phyloP scores from a whole-genome alignment of 768 basidiomycete species.

The Fistulinella prunicolor region DNA sequence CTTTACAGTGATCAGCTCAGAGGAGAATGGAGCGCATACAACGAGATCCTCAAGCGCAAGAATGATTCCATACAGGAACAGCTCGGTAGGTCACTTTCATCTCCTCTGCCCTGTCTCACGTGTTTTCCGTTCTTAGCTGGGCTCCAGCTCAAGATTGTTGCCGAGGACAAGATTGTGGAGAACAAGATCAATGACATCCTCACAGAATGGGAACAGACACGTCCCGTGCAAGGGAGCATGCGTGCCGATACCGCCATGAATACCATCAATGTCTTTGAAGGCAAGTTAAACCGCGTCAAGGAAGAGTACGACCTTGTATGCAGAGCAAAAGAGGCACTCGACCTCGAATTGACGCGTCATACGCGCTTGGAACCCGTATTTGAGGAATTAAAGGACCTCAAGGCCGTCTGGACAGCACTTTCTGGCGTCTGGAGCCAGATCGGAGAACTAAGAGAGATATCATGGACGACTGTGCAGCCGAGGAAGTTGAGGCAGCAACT shows the following conservation, averaged over 20 bases:
- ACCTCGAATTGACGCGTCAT: constrained; percentile 86
- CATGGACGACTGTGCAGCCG: constrained; percentile 92
- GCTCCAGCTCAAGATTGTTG: constrained; percentile 98
- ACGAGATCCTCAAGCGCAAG: constrained; percentile 96
- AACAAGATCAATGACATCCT: constrained; percentile 92
- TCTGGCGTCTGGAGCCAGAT: constrained; percentile 97
- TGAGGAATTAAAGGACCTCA: constrained; percentile 93
- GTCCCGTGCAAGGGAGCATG: constrained; percentile 95
- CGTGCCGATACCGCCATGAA: constrained; percentile 96
- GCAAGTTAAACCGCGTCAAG: constrained; percentile 80
- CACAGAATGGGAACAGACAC: constrained; percentile 91
- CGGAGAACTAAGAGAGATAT: constrained; percentile 78
- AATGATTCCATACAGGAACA: constrained; percentile 99
- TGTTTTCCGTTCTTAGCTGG: constrained; percentile 55
- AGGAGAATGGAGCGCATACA: constrained; percentile 98
- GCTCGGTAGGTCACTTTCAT: constrained; percentile 58
- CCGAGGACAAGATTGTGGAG: constrained; percentile 97
- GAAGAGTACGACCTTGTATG: constrained; percentile 96
- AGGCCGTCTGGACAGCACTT: constrained; percentile 98
- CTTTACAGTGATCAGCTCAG: constrained; percentile 96
- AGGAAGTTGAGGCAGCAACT: constrained; percentile 93
- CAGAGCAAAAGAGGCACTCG: constrained; percentile 94
- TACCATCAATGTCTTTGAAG: constrained; percentile 93
- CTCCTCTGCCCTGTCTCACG: constrained; percentile 6
- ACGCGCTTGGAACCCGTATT: constrained; percentile 91